A percentile compares a stretch with the other conserved stretches of the same genome.
Evolutionary conservation across 2,329 filamentous ascomycete species (phyloP).

Genomic region (Zymoseptoria tritici): DNA sequence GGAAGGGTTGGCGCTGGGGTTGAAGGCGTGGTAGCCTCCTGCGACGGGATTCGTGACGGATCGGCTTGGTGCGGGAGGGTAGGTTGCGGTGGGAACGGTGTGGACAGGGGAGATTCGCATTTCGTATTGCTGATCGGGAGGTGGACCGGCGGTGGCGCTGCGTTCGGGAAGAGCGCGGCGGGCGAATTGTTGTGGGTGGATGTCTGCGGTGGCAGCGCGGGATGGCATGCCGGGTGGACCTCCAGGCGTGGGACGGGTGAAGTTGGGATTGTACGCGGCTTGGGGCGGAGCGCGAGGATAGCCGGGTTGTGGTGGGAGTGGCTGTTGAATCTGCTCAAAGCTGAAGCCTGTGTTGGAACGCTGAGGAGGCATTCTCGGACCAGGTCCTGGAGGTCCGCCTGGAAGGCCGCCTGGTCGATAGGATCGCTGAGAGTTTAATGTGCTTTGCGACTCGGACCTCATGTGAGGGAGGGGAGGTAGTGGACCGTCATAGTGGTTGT

Average conservation of each 20-base stretch:
- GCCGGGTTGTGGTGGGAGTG: slow-evolving; percentile 2
- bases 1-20: background rate
- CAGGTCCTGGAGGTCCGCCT: slow-evolving; percentile 2
- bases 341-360: slow-evolving; percentile 5
- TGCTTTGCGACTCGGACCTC: slow-evolving; percentile 12
- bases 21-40: background rate
- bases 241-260: slow-evolving; percentile 5
- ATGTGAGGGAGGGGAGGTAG: slow-evolving; percentile 20
- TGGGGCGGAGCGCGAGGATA: slow-evolving; percentile 10
- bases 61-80: background rate
- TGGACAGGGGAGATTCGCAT: background rate
- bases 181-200: background rate
- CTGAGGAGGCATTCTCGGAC: slow-evolving; percentile 6
- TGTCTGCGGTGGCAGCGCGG: slow-evolving; percentile 23
- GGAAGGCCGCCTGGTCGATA: slow-evolving; percentile 1
- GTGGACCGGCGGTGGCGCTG: background rate
- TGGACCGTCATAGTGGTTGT: slow-evolving; percentile 7
- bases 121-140: background rate
- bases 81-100: background rate
- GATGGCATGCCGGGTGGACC: slow-evolving; percentile 1
- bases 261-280: slow-evolving; percentile 7
- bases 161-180: background rate
- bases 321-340: background rate
- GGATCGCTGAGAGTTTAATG: slow-evolving; percentile 9
- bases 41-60: background rate